phyloP scores from a whole-genome alignment of 2,329 filamentous ascomycete species.

The Raffaelea arxii region DNA sequence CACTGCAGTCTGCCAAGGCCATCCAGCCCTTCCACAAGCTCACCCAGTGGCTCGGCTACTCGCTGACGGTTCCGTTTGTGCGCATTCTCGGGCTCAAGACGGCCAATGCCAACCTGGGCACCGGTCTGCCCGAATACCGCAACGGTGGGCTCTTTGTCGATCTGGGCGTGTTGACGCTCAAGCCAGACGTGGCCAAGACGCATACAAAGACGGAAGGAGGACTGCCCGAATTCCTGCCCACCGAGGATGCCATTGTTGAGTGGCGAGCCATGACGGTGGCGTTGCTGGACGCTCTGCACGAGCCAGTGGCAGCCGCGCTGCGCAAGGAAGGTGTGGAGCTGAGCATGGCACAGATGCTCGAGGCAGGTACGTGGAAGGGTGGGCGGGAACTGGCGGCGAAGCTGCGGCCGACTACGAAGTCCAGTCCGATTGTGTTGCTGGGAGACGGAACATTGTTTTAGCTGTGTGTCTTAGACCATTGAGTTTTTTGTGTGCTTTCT shows the following conservation, averaged over 20 bases:
- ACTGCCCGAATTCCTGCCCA: conserved; percentile 39
- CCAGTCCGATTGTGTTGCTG: conserved; percentile 72
- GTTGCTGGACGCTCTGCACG: conserved; percentile 39
- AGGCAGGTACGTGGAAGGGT: conserved; percentile 50
- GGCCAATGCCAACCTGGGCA: conserved; percentile 70
- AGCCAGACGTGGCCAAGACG: conserved; percentile 61
- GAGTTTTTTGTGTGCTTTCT: neutral
- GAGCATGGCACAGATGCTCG: conserved; percentile 39
- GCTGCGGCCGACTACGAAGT: conserved; percentile 67
- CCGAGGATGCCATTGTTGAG: conserved; percentile 47
- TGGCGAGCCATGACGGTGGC: conserved; percentile 49
- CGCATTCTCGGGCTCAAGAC: conserved; percentile 69
- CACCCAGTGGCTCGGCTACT: conserved; percentile 91
- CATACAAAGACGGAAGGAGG: conserved; percentile 41
- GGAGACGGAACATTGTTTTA: conserved; percentile 77
- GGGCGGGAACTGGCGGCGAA: conserved; percentile 74
- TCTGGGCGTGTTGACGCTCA: conserved; percentile 64
- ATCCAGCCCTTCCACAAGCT: conserved; percentile 84
- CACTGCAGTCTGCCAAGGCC: conserved; percentile 12
- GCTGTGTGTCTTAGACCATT: too few relatives aligned
- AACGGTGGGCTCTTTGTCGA: conserved; percentile 86
- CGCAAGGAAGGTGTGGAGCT: conserved; percentile 25
- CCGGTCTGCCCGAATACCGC: conserved; percentile 82
- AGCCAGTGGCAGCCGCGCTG: conserved; percentile 27
- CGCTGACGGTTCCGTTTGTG: conserved; percentile 39